These are phyloP conservation scores for Bacidia rubella DNA, from an alignment of 495 filamentous ascomycete species.

Conservation along the genomic window DNA sequence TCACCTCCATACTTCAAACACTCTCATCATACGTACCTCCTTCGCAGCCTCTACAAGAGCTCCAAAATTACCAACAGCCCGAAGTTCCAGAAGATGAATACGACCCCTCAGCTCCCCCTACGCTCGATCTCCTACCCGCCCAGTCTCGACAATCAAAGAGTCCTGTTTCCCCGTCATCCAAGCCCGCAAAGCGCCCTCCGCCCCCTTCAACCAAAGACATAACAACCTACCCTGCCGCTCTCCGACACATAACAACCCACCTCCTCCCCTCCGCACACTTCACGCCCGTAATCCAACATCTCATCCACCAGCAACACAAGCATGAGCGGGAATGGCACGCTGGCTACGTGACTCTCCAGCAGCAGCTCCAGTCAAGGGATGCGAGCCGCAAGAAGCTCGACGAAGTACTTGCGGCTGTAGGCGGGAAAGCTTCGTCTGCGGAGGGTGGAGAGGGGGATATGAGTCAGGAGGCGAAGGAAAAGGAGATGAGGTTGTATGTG, in stretches of 20 bases:
- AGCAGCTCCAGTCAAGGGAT: conserved; percentile 33
- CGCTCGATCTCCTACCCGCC: conserved; percentile 31
- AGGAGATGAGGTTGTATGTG: conserved; percentile 43
- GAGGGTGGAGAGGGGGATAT: background rate
- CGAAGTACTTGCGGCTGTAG: conserved; percentile 25
- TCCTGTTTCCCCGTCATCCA: conserved; percentile 11
- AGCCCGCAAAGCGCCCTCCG: conserved; percentile 7
- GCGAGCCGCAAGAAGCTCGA: conserved; percentile 42
- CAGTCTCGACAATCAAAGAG: conserved; percentile 27
- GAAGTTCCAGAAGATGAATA: conserved; percentile 7
- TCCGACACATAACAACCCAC: conserved; percentile 48
- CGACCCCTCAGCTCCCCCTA: conserved; percentile 9
- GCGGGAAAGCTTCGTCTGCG: background rate
- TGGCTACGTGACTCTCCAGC: conserved; percentile 35
- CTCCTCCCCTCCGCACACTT: conserved; percentile 36
- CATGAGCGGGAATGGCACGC: conserved; percentile 55
- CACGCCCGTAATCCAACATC: conserved; percentile 29
- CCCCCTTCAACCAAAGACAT: conserved; percentile 41
- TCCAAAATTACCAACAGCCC: too few species aligned
- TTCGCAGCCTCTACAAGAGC: background rate
- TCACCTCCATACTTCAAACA: conserved; percentile 41
- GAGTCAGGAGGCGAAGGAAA: conserved; percentile 27
- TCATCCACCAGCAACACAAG: conserved; percentile 49
- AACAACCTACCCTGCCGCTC: conserved; percentile 48
- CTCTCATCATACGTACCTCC: conserved; percentile 31